Percentiles rank a stretch among this genome's conserved stretches.
phyloP scores from a whole-genome alignment of 305 asterid genomes.

The Fraxinus greggii region DNA sequence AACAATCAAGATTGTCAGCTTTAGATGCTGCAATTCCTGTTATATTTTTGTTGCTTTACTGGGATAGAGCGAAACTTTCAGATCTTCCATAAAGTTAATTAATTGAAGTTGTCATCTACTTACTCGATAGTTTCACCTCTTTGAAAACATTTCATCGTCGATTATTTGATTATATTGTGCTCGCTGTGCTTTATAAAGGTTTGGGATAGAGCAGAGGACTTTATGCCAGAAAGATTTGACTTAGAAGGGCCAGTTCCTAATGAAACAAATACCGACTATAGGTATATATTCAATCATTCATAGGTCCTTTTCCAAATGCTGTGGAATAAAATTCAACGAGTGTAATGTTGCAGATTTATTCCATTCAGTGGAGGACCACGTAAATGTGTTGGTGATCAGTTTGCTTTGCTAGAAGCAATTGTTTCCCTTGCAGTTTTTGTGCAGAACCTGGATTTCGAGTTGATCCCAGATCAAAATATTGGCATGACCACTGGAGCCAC shows the following conservation, averaged over 20 bases:
- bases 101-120: neutral
- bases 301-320: neutral
- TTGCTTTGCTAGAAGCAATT: constrained; percentile 86
- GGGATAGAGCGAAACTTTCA: neutral
- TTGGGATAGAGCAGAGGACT: constrained; percentile 92
- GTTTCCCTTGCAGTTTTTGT: constrained; percentile 70
- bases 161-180: constrained; percentile 9
- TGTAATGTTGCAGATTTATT: constrained; percentile 51
- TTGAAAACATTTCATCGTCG: neutral
- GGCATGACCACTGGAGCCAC: constrained; percentile 98
- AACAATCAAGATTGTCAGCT: neutral
- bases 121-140: neutral
- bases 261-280: constrained; percentile 84
- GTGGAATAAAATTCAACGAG: constrained; percentile 10
- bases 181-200: constrained; percentile 41
- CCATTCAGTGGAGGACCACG: constrained; percentile 99
- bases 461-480: constrained; percentile 81
- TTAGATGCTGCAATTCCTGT: neutral
- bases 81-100: neutral
- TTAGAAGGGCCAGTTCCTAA: constrained; percentile 77
- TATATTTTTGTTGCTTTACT: neutral
- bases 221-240: constrained; percentile 80
- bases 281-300: constrained; percentile 33
- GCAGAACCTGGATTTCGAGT: constrained; percentile 63
- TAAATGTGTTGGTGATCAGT: constrained; percentile 96